Evolutionary conservation across 148 eudicot species (phyloP).

Genomic region (Camellia granthamiana): DNA sequence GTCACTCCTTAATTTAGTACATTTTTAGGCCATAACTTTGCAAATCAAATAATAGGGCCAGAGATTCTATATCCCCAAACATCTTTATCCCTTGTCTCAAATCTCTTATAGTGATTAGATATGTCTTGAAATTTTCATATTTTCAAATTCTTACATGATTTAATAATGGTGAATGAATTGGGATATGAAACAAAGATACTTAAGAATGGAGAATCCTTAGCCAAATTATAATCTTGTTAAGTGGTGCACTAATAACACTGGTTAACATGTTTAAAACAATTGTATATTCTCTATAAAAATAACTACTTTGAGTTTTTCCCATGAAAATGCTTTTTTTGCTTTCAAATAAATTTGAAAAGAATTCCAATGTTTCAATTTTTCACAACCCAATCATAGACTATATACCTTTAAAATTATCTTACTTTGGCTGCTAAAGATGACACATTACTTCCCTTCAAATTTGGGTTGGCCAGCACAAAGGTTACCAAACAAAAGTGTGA

Average conservation of each 20-base stretch:
- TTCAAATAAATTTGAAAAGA: not conserved
- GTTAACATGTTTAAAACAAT: too few species aligned
- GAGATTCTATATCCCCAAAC: too few species aligned
- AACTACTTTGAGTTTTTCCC: not conserved
- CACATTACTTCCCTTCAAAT: not conserved
- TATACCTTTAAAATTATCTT: not conserved
- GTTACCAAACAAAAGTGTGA: not conserved
- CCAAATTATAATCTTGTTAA: too few species aligned
- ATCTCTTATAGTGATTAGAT: too few species aligned
- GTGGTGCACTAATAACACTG: too few species aligned
- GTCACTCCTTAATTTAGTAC: not conserved
- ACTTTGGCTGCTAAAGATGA: not conserved
- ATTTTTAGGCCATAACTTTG: not conserved
- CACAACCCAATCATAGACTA: not conserved
- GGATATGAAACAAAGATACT: too few species aligned
- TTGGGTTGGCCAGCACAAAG: slow-evolving; percentile 14
- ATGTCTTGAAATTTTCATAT: too few species aligned
- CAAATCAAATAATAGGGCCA: not conserved
- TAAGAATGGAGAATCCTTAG: too few species aligned
- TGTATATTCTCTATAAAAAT: too few species aligned
- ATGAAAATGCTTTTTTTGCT: slow-evolving; percentile 4
- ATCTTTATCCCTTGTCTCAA: too few species aligned
- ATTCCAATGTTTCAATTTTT: not conserved
- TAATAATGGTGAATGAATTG: too few species aligned
- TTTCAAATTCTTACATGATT: too few species aligned